A percentile compares a stretch with the other conserved stretches of the same genome.
These are phyloP conservation scores for Bimuria novae-zelandiae DNA, from an alignment of 2,329 filamentous ascomycete genomes.

Conservation along the genomic window DNA sequence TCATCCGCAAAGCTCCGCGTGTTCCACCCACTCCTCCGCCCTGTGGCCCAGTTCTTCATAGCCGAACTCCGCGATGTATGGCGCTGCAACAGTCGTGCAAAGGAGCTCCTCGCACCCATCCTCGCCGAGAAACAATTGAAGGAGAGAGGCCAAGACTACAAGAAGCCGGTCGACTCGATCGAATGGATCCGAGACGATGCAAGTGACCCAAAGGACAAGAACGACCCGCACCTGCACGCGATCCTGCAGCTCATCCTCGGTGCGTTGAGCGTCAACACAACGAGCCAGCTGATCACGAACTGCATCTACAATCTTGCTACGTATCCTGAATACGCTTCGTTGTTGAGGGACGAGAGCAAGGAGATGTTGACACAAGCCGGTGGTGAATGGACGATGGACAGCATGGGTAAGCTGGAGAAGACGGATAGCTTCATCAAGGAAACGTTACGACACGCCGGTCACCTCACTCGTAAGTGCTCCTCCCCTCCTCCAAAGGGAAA, in stretches of 20 bases:
- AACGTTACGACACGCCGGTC: constrained; percentile 10
- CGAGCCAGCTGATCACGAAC: not conserved
- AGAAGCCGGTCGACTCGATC: not conserved
- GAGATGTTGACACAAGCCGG: not conserved
- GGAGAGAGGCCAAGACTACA: not conserved
- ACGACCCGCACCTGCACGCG: not conserved
- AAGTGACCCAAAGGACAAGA: not conserved
- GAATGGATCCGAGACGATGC: not conserved
- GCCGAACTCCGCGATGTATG: not conserved
- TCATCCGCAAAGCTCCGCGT: not conserved
- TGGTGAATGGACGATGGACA: constrained; percentile 5
- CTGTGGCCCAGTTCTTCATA: not conserved
- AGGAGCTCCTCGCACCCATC: not conserved
- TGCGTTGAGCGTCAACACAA: not conserved
- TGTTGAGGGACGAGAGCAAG: not conserved
- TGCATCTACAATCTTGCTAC: not conserved
- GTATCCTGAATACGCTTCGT: not conserved
- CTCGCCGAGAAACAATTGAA: not conserved
- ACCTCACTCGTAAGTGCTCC: not conserved
- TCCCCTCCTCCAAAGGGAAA: not conserved
- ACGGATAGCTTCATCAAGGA: constrained; percentile 19
- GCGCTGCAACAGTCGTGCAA: not conserved
- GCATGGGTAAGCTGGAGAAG: constrained; percentile 7
- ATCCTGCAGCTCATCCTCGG: not conserved
- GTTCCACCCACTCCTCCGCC: not conserved